Evolutionary conservation across 306 rosid genomes (phyloP).

Genomic region (Medicago truncatula): DNA sequence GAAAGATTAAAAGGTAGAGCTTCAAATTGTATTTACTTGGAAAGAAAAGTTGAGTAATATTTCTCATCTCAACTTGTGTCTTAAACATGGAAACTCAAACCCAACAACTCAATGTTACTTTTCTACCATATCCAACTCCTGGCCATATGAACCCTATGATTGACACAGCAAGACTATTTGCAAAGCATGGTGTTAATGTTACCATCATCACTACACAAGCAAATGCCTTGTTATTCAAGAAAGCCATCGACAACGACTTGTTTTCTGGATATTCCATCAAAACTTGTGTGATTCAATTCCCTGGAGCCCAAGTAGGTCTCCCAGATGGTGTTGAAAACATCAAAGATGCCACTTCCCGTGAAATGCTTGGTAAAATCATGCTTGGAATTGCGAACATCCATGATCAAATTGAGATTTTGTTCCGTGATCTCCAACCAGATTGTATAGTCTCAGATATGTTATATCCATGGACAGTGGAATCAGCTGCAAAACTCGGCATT

Average conservation of each 20-base stretch:
- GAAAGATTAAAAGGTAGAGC: too few relatives aligned
- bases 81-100: background rate
- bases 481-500: conserved; percentile 40
- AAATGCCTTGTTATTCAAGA: conserved; percentile 42
- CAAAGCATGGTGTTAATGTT: conserved; percentile 40
- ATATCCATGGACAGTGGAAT: conserved; percentile 43
- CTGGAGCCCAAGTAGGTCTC: conserved; percentile 36
- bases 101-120: conserved; percentile 7
- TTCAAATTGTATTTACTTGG: background rate
- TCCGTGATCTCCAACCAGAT: conserved; percentile 36
- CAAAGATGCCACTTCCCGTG: conserved; percentile 4
- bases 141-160: conserved; percentile 46
- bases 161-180: conserved; percentile 44
- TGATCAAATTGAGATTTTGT: conserved; percentile 33
- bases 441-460: conserved; percentile 39
- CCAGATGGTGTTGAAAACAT: conserved; percentile 43
- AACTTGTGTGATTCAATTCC: conserved; percentile 33
- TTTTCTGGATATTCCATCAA: conserved; percentile 21
- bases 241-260: conserved; percentile 35
- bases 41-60: background rate
- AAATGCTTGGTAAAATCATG: conserved; percentile 14
- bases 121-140: conserved; percentile 39
- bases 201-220: conserved; percentile 44
- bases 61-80: conserved; percentile 17
- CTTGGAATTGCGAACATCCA: conserved; percentile 19